A percentile compares a stretch with the other conserved stretches of the same genome.
phyloP scores from a whole-genome alignment of 345 rosid genomes.

The Citrus sp. region DNA sequence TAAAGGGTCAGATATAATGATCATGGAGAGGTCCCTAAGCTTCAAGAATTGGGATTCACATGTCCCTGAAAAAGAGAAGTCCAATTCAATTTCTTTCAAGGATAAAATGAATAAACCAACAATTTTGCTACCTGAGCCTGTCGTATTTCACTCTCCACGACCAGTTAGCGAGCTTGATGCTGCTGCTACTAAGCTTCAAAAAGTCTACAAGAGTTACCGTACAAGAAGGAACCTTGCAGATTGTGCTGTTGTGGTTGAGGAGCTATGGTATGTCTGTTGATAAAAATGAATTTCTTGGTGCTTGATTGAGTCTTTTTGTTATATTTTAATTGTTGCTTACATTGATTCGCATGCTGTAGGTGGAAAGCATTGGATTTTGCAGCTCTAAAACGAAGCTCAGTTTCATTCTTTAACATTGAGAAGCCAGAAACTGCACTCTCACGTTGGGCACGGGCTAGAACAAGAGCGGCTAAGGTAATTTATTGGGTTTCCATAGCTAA shows the following conservation, averaged over 20 bases:
- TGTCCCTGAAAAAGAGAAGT: slow-evolving; percentile 7
- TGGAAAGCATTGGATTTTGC: slow-evolving; percentile 71
- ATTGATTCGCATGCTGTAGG: slow-evolving; percentile 28
- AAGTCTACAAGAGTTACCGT: slow-evolving; percentile 47
- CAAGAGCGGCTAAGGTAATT: slow-evolving; percentile 62
- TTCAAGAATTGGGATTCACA: slow-evolving; percentile 35
- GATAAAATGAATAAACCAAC: slow-evolving; percentile 38
- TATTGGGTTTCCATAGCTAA: neutral
- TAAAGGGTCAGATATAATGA: neutral
- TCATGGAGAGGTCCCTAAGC: slow-evolving; percentile 34
- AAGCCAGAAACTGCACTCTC: slow-evolving; percentile 60
- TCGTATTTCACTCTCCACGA: slow-evolving; percentile 49
- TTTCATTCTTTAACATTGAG: slow-evolving; percentile 51
- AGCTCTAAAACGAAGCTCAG: slow-evolving; percentile 43
- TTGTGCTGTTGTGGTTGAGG: slow-evolving; percentile 69
- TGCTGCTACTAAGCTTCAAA: slow-evolving; percentile 52
- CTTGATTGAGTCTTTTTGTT: neutral
- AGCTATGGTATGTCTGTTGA: slow-evolving; percentile 56
- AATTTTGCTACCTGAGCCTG: slow-evolving; percentile 41
- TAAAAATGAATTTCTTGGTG: neutral
- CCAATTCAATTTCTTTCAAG: slow-evolving; percentile 12
- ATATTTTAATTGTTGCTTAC: neutral
- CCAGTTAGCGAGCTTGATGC: slow-evolving; percentile 58
- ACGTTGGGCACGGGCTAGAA: slow-evolving; percentile 58
- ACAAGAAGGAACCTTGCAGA: slow-evolving; percentile 65